Conservation (phyloP, 768 basidiomycete species). For the Lanmaoa pseudosensibilis region DNA sequence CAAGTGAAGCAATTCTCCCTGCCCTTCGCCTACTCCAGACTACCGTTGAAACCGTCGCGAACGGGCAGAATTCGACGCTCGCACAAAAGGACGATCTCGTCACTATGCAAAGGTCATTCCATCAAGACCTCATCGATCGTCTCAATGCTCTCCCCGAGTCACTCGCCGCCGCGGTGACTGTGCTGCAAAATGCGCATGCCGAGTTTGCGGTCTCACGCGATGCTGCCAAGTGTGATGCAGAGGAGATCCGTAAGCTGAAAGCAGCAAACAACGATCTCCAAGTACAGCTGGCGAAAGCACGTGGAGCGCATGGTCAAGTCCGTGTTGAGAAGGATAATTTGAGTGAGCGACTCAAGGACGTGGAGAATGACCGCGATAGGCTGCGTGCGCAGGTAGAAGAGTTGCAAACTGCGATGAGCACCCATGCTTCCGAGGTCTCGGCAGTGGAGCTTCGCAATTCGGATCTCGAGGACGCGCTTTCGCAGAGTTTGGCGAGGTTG, state of each 20-base stretch:
- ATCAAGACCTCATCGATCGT: constrained; percentile 53
- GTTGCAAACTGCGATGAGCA: constrained; percentile 42
- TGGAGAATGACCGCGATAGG: constrained; percentile 66
- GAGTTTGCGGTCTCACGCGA: constrained; percentile 62
- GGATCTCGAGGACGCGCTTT: constrained; percentile 72
- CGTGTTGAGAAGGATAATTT: constrained; percentile 81
- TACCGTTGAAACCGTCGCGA: constrained; percentile 47
- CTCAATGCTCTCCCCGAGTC: constrained; percentile 59
- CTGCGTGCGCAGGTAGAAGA: constrained; percentile 58
- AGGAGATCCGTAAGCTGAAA: constrained; percentile 62
- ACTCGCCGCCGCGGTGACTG: constrained; percentile 51
- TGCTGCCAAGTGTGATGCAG: constrained; percentile 58
- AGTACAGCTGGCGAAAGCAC: constrained; percentile 72
- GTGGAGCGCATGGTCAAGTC: constrained; percentile 72
- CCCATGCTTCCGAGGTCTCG: constrained; percentile 47
- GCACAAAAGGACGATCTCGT: constrained; percentile 50
- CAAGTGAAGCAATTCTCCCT: constrained; percentile 31
- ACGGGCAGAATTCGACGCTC: constrained; percentile 50
- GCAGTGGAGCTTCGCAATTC: constrained; percentile 50
- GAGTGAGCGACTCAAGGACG: constrained; percentile 55
- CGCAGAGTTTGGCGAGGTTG: constrained; percentile 67
- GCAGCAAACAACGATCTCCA: constrained; percentile 64
- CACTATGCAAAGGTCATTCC: constrained; percentile 50
- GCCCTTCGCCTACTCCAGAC: constrained; percentile 47
- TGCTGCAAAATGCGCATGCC: constrained; percentile 59